Conservation (phyloP, 768 basidiomycete genomes). For the Cytidiella melzeri region DNA sequence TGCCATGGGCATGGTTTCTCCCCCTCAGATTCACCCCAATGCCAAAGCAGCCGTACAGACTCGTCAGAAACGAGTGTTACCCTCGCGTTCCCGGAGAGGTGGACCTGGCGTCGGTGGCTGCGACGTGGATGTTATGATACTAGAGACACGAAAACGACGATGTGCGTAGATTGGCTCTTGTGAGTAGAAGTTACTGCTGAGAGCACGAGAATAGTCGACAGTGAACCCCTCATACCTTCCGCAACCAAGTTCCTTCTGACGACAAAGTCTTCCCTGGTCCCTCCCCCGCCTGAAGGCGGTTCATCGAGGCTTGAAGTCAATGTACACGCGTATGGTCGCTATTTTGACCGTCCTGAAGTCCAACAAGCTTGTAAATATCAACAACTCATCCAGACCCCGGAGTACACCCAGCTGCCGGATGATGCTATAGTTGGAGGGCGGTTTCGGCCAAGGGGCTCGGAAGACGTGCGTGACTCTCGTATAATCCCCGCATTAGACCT, state of each 20-base stretch:
- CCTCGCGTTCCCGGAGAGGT: constrained; percentile 73
- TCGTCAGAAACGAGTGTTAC: constrained; percentile 74
- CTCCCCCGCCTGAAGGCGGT: constrained; percentile 32
- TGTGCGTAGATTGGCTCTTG: constrained; percentile 39
- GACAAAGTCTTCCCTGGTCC: constrained; percentile 54
- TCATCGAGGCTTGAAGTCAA: constrained; percentile 42
- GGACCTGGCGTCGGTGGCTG: constrained; percentile 76
- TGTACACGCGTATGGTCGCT: constrained; percentile 56
- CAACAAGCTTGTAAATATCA: constrained; percentile 66
- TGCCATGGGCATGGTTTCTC: background rate
- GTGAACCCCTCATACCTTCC: constrained; percentile 63
- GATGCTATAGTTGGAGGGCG: constrained; percentile 57
- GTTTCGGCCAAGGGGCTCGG: constrained; percentile 60
- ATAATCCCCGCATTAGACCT: background rate
- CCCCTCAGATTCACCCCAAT: background rate
- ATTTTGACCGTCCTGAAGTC: constrained; percentile 76
- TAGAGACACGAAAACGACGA: constrained; percentile 74
- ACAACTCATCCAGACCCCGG: constrained; percentile 70
- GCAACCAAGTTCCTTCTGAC: constrained; percentile 65
- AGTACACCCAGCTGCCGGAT: constrained; percentile 44
- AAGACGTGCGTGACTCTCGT: constrained; percentile 52
- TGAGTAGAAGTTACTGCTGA: background rate
- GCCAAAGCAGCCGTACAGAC: constrained; percentile 17
- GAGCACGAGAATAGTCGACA: constrained; percentile 45
- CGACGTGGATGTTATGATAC: constrained; percentile 77